Conservation (phyloP, 2,329 filamentous ascomycete genomes). For the Didymella pomorum region DNA sequence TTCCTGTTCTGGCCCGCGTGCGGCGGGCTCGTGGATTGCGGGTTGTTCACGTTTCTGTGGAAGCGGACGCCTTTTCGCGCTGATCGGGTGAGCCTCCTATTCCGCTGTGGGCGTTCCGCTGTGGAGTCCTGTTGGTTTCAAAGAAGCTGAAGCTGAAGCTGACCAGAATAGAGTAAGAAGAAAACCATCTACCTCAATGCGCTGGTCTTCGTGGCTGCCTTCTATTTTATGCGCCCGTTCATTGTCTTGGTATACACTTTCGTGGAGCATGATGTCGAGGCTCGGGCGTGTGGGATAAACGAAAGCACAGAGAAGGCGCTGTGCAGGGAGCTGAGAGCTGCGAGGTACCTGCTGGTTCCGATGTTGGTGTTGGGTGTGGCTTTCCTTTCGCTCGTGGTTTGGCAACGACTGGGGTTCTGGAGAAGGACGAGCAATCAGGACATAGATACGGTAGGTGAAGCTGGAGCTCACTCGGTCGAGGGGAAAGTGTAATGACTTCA, state of each 20-base stretch:
- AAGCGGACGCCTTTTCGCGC: neutral
- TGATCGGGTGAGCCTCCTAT: neutral
- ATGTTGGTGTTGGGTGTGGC: slow-evolving; percentile 11
- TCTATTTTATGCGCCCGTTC: slow-evolving; percentile 19
- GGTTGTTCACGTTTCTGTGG: slow-evolving; percentile 19
- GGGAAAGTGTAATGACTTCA: neutral
- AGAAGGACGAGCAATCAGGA: neutral
- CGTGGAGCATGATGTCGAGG: slow-evolving; percentile 14
- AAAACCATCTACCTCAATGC: slow-evolving; percentile 2
- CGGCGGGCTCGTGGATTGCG: slow-evolving; percentile 23
- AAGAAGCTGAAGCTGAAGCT: too few species aligned
- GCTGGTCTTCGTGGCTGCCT: slow-evolving; percentile 22
- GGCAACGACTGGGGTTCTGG: neutral
- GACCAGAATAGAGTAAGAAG: slow-evolving; percentile 12
- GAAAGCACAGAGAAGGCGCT: slow-evolving; percentile 2
- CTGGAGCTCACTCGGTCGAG: neutral
- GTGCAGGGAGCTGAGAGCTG: slow-evolving; percentile 16
- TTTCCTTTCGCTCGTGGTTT: slow-evolving; percentile 8
- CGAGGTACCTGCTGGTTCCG: slow-evolving; percentile 20
- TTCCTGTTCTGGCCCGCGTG: slow-evolving; percentile 28
- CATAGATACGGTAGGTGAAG: neutral
- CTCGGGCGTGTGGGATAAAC: slow-evolving; percentile 15
- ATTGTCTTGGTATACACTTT: slow-evolving; percentile 22
- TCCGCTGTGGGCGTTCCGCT: too few species aligned
- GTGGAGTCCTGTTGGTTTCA: too few species aligned